phyloP scores from a whole-genome alignment of 164 flowering plant species.

The Echeveria elegans region DNA sequence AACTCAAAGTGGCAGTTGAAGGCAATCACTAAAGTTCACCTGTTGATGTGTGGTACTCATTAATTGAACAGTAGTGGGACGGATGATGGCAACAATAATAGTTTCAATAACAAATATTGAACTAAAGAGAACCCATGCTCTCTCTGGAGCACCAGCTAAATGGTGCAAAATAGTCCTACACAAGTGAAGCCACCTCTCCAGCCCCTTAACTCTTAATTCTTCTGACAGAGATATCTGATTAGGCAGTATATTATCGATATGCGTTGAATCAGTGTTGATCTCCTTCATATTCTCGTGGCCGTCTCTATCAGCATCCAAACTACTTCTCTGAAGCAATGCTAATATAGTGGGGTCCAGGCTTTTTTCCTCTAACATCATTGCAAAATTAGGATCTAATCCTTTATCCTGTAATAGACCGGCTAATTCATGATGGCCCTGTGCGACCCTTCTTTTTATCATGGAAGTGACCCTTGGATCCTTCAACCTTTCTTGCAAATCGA shows the following conservation, averaged over 20 bases:
- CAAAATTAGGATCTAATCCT: constrained; percentile 98
- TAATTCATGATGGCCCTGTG: constrained; percentile 69
- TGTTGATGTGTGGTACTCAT: constrained; percentile 74
- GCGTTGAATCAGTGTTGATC: constrained; percentile 54
- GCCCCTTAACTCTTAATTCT: constrained; percentile 80
- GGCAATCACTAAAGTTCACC: constrained; percentile 31
- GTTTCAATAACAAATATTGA: constrained; percentile 77
- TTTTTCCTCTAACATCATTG: constrained; percentile 94
- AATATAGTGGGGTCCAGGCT: constrained; percentile 87
- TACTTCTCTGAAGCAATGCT: constrained; percentile 87
- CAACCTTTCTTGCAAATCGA: constrained; percentile 72
- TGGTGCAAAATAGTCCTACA: constrained; percentile 61
- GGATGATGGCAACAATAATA: constrained; percentile 64
- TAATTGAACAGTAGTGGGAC: constrained; percentile 64
- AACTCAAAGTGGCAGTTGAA: background rate
- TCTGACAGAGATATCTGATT: constrained; percentile 92
- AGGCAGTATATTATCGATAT: constrained; percentile 50
- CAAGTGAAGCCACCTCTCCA: constrained; percentile 79
- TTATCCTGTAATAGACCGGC: constrained; percentile 75
- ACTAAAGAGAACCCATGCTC: constrained; percentile 91
- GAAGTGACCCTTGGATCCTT: constrained; percentile 87
- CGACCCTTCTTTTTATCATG: constrained; percentile 58
- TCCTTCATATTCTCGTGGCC: constrained; percentile 77
- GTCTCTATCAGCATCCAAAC: constrained; percentile 97
- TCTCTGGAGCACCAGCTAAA: constrained; percentile 80